Percentiles rank a stretch among this genome's conserved stretches.
Conservation (phyloP, 2,329 filamentous ascomycete species). For the Pseudopithomyces chartarum region DNA sequence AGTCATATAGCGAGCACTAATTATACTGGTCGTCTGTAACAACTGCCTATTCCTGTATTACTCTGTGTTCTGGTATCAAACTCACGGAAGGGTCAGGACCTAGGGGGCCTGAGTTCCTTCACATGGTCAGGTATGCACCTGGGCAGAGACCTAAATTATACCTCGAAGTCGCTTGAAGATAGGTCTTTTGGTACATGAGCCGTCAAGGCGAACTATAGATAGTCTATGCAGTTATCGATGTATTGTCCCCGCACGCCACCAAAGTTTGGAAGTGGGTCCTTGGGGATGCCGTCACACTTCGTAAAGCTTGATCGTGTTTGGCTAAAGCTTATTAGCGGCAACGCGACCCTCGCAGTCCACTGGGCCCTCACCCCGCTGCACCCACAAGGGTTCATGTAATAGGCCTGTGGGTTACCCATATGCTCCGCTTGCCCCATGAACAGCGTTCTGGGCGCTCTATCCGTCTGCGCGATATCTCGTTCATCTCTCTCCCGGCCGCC, state of each 20-base stretch:
- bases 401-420: background rate
- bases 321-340: background rate
- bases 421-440: background rate
- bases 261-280: background rate
- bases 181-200: too few species aligned
- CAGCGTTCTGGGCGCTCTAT: background rate
- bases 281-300: background rate
- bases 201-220: too few species aligned
- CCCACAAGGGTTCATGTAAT: slow-evolving; percentile 1
- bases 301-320: background rate
- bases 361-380: background rate
- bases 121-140: too few species aligned
- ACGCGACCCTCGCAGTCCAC: background rate
- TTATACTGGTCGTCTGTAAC: too few species aligned
- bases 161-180: too few species aligned
- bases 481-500: background rate
- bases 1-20: too few species aligned
- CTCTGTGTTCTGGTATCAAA: too few species aligned
- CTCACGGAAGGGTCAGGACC: too few species aligned
- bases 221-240: too few species aligned
- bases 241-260: background rate
- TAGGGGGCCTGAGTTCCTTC: too few species aligned
- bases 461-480: background rate
- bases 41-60: too few species aligned
- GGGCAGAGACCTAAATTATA: too few species aligned